Evolutionary conservation across 495 filamentous ascomycete species (phyloP), one percentile per base, ranked within the genome.

Genomic region (Penicillium longicatenatum): DNA sequence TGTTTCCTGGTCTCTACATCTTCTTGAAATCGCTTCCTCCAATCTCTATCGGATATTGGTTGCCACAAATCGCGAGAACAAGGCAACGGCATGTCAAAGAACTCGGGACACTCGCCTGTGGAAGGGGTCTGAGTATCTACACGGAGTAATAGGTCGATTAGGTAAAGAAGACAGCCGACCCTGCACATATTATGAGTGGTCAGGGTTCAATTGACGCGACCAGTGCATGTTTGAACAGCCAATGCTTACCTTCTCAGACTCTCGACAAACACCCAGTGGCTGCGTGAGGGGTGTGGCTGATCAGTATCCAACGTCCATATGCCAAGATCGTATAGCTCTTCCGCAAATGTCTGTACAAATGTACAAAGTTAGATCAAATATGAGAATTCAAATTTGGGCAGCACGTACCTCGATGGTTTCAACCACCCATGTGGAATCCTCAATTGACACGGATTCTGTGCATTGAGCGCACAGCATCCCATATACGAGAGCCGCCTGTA

Each of bases 71-170:
- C 48, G 24, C 48, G 48, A 2, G 20, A 17, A 37, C 48, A 51
- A 35, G 48, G 48, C 12, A 51, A 51, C 4, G 48, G 26, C 48
- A 51, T 51, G 20, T 51, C 48, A 21, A 51, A 51, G 30, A 51
- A 51, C 33, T 51, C 48, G 9, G 48, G 26, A 35, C 48, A 51
- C 8, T 51, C 48, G n/a, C 48, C 48, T 7, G 26, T 51, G 11
- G 48, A 51, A 37, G 48, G 48, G 4, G 26, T 51, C 14, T 51
- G 20, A 7, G 48, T 51, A 21, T 51, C 48, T 12, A 51, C 11
- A 16, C 33, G 48, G n/a, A 51, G 48, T 17, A 51, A 21, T 6
- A 33, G 17, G 20, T 51, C 48, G 16, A 51, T 17, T 4, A 51
- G 24, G 29, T 51, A 51, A 6, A 51, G 48, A 33, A 51, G 48